Conservation (phyloP, 2,329 filamentous ascomycete genomes). For the Diaporthe batatas region DNA sequence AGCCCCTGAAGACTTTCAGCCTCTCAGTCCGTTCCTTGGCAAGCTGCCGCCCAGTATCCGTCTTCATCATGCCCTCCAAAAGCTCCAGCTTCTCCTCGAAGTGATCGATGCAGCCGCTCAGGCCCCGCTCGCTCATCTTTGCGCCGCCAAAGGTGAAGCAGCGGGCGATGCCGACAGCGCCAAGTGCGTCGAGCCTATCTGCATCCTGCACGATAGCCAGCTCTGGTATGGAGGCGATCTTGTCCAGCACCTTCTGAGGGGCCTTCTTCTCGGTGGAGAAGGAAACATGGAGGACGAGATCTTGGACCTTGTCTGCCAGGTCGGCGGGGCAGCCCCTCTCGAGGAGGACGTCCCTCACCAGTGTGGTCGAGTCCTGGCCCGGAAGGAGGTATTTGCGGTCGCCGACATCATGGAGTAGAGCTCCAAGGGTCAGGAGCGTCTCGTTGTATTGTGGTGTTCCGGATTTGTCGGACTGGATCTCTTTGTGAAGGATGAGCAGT, state of each 20-base stretch:
- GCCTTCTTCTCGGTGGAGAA: slow-evolving; percentile 81
- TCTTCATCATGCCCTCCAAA: slow-evolving; percentile 76
- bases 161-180: slow-evolving; percentile 85
- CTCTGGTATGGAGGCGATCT: slow-evolving; percentile 78
- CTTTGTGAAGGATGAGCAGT: slow-evolving; percentile 70
- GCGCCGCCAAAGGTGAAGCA: slow-evolving; percentile 83
- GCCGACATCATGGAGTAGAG: slow-evolving; percentile 88
- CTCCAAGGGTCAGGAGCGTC: slow-evolving; percentile 74
- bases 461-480: slow-evolving; percentile 49
- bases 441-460: slow-evolving; percentile 56
- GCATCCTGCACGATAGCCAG: slow-evolving; percentile 91
- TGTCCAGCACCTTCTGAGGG: slow-evolving; percentile 66
- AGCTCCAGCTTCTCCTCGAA: slow-evolving; percentile 81
- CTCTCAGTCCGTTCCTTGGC: slow-evolving; percentile 67
- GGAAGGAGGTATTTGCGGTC: slow-evolving; percentile 83
- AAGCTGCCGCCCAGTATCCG: slow-evolving; percentile 64
- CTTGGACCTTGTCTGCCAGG: slow-evolving; percentile 77
- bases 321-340: slow-evolving; percentile 68
- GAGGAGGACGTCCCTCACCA: slow-evolving; percentile 68
- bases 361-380: slow-evolving; percentile 68
- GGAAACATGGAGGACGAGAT: slow-evolving; percentile 82
- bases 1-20: slow-evolving; percentile 65
- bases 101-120: slow-evolving; percentile 78
- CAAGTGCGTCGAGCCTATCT: slow-evolving; percentile 89
- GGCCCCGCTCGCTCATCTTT: slow-evolving; percentile 59